Evolutionary conservation across 208 protist species (phyloP).

Genomic region (Phytomonas francai): DNA sequence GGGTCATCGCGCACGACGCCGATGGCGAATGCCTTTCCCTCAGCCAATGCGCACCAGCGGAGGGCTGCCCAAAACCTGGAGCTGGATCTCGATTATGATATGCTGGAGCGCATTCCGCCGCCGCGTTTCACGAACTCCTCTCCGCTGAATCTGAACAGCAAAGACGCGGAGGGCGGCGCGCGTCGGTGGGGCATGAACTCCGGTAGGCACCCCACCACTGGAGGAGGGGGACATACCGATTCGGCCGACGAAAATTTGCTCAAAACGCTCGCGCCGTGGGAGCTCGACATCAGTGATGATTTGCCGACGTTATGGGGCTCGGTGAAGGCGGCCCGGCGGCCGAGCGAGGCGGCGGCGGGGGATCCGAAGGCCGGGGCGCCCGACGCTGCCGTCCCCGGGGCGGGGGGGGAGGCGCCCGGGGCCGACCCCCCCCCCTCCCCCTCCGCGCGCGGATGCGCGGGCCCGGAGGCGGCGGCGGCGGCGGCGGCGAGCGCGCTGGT

Average conservation of each 20-base stretch:
- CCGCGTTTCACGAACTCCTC: neutral
- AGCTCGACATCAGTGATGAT: slow-evolving; percentile 38
- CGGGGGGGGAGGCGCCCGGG: neutral
- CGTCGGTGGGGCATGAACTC: neutral
- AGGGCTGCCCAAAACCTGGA: no score
- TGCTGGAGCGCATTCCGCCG: no score
- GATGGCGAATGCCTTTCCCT: no score
- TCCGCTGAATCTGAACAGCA: neutral
- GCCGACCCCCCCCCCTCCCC: neutral
- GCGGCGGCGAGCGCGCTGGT: slow-evolving; percentile 5
- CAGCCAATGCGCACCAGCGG: no score
- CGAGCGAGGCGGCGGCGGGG: neutral
- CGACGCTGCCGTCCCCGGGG: neutral
- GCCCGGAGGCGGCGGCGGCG: neutral
- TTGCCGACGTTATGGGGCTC: slow-evolving; percentile 14
- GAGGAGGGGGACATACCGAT: neutral
- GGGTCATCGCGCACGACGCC: no score
- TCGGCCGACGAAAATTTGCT: neutral
- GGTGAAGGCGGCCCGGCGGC: slow-evolving; percentile 9
- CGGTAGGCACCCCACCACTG: neutral
- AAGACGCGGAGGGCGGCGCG: neutral
- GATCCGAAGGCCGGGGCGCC: neutral
- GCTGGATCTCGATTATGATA: no score
- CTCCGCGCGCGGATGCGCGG: neutral
- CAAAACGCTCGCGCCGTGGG: slow-evolving; percentile 24